phyloP scores from a whole-genome alignment of 139 green algal species.

The Chlorella vulgaris region DNA sequence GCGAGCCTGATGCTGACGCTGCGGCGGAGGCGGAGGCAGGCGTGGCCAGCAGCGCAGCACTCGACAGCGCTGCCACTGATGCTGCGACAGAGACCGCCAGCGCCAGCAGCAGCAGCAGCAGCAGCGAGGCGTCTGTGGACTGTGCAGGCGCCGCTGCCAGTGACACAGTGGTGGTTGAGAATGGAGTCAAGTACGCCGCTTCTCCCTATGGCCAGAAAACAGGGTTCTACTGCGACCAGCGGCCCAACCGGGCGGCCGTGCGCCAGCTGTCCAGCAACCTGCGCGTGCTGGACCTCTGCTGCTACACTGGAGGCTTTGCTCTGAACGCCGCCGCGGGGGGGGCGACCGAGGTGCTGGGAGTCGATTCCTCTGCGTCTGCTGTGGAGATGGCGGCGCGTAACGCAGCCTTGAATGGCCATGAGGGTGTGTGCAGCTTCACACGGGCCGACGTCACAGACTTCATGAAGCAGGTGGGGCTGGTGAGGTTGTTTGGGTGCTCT shows the following conservation, averaged over 20 bases:
- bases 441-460: slow-evolving; percentile 68
- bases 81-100: slow-evolving; percentile 24
- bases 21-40: background rate
- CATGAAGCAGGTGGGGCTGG: slow-evolving; percentile 58
- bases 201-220: slow-evolving; percentile 66
- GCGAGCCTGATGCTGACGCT: slow-evolving; percentile 7
- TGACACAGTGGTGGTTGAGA: slow-evolving; percentile 54
- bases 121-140: slow-evolving; percentile 43
- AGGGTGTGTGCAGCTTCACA: slow-evolving; percentile 55
- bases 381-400: slow-evolving; percentile 76
- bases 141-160: background rate
- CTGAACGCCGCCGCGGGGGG: slow-evolving; percentile 49
- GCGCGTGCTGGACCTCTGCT: slow-evolving; percentile 90
- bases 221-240: slow-evolving; percentile 86
- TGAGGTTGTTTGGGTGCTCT: background rate
- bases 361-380: slow-evolving; percentile 76
- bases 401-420: slow-evolving; percentile 77
- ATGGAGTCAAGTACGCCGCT: slow-evolving; percentile 50
- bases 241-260: slow-evolving; percentile 79
- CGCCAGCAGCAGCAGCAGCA: slow-evolving; percentile 52
- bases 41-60: background rate
- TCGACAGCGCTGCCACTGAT: background rate
- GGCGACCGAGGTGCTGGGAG: slow-evolving; percentile 15
- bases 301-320: slow-evolving; percentile 82
- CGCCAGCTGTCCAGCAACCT: slow-evolving; percentile 54